A percentile compares a stretch with the other conserved stretches of the same genome.
phyloP scores from a whole-genome alignment of 352 stramenopile genomes.

The Globisporangium nagaii region DNA sequence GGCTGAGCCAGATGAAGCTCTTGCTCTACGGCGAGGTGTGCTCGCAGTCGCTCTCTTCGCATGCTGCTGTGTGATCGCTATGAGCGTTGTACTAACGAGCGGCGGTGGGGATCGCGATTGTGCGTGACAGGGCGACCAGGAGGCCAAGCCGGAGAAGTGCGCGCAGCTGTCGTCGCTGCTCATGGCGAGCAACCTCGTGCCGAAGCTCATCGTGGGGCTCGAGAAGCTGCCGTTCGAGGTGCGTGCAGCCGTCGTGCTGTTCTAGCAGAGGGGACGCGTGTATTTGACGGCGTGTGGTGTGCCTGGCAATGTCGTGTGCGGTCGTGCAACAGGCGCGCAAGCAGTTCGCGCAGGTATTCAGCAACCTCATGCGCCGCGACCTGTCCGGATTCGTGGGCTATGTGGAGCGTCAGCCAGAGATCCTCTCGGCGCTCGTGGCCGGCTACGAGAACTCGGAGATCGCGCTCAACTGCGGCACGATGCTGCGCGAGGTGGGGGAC shows the following conservation, averaged over 20 bases:
- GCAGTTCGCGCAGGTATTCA: conserved; percentile 85
- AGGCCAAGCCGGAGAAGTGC: conserved; percentile 76
- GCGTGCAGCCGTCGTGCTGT: too few relatives aligned
- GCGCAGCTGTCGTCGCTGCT: conserved; percentile 71
- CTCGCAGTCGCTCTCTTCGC: too few relatives aligned
- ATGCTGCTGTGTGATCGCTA: too few relatives aligned
- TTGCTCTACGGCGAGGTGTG: conserved; percentile 76
- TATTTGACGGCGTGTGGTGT: not conserved
- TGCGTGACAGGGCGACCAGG: conserved; percentile 50
- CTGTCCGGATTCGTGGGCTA: conserved; percentile 79
- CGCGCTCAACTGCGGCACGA: conserved; percentile 85
- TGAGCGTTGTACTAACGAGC: not conserved
- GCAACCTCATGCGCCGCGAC: conserved; percentile 87
- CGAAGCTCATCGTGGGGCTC: conserved; percentile 59
- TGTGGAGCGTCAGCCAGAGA: conserved; percentile 57
- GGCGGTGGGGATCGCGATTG: not conserved
- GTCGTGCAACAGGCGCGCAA: conserved; percentile 41
- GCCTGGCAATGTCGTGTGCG: not conserved
- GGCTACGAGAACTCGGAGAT: conserved; percentile 87
- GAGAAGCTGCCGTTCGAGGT: conserved; percentile 80
- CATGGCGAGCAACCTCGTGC: conserved; percentile 62
- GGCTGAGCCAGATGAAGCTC: conserved; percentile 81
- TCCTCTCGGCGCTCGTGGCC: conserved; percentile 72
- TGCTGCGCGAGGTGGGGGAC: conserved; percentile 76
- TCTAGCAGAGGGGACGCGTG: too few relatives aligned